Evolutionary conservation across 1,284 basidiomycete genomes (phyloP).

Genomic region (Ganoderma boninense): DNA sequence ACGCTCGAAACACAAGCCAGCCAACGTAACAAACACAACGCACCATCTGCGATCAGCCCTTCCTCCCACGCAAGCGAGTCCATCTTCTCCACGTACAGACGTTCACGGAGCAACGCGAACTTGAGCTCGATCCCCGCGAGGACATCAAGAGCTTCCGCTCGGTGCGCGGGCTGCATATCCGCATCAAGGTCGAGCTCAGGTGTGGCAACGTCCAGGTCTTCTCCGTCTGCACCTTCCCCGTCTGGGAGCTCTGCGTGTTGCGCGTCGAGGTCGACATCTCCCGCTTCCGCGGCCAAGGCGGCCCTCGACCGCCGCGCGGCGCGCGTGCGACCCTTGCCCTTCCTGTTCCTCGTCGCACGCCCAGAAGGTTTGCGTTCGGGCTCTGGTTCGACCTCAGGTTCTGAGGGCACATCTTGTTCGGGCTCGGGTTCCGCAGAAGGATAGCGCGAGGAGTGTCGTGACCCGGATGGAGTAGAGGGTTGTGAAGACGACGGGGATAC

Average conservation of each 20-base stretch:
- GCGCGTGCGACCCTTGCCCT: constrained; percentile 33
- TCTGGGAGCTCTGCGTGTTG: constrained; percentile 54
- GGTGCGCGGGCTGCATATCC: constrained; percentile 52
- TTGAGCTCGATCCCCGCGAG: constrained; percentile 82
- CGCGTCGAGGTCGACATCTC: constrained; percentile 47
- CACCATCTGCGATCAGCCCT: constrained; percentile 69
- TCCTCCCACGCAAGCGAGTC: constrained; percentile 82
- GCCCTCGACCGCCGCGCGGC: constrained; percentile 38
- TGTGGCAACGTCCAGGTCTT: constrained; percentile 29
- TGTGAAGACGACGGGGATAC: constrained; percentile 45
- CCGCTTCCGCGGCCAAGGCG: constrained; percentile 45
- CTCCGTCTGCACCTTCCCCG: constrained; percentile 37
- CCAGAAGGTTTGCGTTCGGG: constrained; percentile 38
- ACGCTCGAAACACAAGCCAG: constrained; percentile 11
- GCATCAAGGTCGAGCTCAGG: constrained; percentile 40
- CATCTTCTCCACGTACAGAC: constrained; percentile 86
- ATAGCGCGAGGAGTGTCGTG: constrained; percentile 53
- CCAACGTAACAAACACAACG: constrained; percentile 35
- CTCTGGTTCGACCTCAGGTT: constrained; percentile 40
- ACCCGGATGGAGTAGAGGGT: constrained; percentile 43
- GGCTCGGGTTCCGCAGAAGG: constrained; percentile 48
- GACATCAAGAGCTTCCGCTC: constrained; percentile 81
- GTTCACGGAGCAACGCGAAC: constrained; percentile 77
- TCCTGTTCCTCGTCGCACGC: constrained; percentile 39
- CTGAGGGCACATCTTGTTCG: constrained; percentile 34